These are phyloP conservation scores for Brettanomyces bruxellensis DNA, from an alignment of 805 yeast species.

Conservation along the genomic window DNA sequence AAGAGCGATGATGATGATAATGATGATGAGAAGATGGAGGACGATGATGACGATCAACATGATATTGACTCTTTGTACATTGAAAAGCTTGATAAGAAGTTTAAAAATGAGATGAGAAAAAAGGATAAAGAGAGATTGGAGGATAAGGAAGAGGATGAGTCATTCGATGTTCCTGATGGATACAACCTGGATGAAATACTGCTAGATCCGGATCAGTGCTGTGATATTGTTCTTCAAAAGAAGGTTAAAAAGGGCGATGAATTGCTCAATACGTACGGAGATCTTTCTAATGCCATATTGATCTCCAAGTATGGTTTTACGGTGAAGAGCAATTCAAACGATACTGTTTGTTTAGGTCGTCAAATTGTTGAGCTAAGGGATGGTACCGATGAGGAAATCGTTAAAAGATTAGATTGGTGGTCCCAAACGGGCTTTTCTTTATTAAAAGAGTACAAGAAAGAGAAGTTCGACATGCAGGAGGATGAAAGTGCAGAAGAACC, in stretches of 20 bases:
- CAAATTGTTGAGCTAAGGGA: slow-evolving; percentile 24
- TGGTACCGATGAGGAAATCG: slow-evolving; percentile 5
- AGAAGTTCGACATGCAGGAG: slow-evolving; percentile 5
- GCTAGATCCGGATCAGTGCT: slow-evolving; percentile 42
- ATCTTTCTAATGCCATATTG: slow-evolving; percentile 53
- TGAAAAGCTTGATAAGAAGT: slow-evolving; percentile 21
- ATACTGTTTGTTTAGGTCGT: slow-evolving; percentile 47
- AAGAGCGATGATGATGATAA: slow-evolving; percentile 16
- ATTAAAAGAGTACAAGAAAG: slow-evolving; percentile 8
- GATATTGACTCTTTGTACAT: slow-evolving; percentile 27
- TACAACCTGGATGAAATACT: slow-evolving; percentile 26
- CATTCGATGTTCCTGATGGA: slow-evolving; percentile 14
- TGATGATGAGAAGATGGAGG: slow-evolving; percentile 11
- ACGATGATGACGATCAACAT: slow-evolving; percentile 13
- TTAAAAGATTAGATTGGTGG: slow-evolving; percentile 19
- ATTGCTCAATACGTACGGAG: slow-evolving; percentile 79
- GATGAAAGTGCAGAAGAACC: slow-evolving; percentile 7
- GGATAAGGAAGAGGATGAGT: slow-evolving; percentile 13
- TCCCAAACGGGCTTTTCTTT: slow-evolving; percentile 13
- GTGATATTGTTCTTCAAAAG: slow-evolving; percentile 53
- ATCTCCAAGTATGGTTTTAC: slow-evolving; percentile 77
- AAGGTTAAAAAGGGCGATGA: slow-evolving; percentile 44
- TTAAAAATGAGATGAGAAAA: slow-evolving; percentile 12
- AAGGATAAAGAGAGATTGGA: slow-evolving; percentile 13
- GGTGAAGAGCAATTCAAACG: slow-evolving; percentile 42